Percentiles rank a stretch among this genome's conserved stretches.
Evolutionary conservation across 2,329 filamentous ascomycete genomes (phyloP).

Genomic region (Cladosporium velox): DNA sequence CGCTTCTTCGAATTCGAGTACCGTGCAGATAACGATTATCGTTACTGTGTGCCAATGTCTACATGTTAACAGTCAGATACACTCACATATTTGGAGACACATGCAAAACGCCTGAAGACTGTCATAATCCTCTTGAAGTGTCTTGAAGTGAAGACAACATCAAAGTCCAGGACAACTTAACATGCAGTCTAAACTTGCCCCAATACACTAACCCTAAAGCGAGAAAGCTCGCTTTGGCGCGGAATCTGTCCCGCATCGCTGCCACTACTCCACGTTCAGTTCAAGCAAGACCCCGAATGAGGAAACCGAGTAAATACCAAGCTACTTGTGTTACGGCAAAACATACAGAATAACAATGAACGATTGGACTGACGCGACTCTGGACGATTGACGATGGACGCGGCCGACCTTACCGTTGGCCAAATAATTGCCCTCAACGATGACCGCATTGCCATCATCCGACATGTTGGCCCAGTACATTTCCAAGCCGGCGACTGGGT

Average conservation of each 20-base stretch:
- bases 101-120: background rate
- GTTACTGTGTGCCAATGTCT: background rate
- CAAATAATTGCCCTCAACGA: constrained; percentile 79
- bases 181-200: background rate
- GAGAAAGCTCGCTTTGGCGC: background rate
- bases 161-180: background rate
- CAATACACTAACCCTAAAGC: background rate
- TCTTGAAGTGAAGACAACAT: background rate
- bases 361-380: background rate
- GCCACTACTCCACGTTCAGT: constrained; percentile 4
- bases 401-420: constrained; percentile 51
- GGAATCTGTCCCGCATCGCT: background rate
- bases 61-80: background rate
- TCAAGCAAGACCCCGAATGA: constrained; percentile 5
- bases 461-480: constrained; percentile 76
- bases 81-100: background rate
- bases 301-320: constrained; percentile 7
- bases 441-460: constrained; percentile 73
- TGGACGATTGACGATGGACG: constrained; percentile 32
- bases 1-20: background rate
- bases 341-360: constrained; percentile 3
- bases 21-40: background rate
- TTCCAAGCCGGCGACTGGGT: constrained; percentile 87
- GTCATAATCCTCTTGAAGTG: background rate
- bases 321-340: background rate